Evolutionary conservation across 805 yeast genomes (phyloP).

Genomic region (Saccharomycopsis sp.): DNA sequence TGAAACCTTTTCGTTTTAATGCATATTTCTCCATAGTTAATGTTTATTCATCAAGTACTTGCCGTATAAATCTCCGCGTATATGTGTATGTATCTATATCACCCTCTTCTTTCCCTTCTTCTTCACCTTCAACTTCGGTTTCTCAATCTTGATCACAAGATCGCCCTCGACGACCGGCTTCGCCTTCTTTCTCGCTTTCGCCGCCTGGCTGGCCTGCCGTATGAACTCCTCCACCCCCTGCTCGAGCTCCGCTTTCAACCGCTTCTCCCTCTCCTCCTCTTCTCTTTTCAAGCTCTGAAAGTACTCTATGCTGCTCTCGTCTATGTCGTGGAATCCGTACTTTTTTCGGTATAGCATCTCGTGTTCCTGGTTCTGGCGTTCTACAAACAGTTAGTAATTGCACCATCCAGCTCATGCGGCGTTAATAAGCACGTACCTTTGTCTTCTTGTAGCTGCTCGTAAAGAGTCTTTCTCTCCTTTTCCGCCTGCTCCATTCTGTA

Average conservation of each 20-base stretch:
- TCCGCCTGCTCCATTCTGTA: neutral
- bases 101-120: conserved; percentile 1
- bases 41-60: too few relatives aligned
- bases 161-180: neutral
- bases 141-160: neutral
- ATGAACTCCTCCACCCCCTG: neutral
- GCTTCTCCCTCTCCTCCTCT: neutral
- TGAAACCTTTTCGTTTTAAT: neutral
- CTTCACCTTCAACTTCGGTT: neutral
- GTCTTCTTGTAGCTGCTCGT: neutral
- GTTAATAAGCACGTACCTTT: neutral
- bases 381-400: neutral
- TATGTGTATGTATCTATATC: too few relatives aligned
- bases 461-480: conserved; percentile 2
- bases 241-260: neutral
- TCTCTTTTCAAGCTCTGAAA: neutral
- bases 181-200: neutral
- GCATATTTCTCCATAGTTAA: neutral
- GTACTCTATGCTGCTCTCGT: neutral
- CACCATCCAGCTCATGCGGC: neutral
- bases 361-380: neutral
- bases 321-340: neutral
- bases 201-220: neutral
- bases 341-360: neutral
- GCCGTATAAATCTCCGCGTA: too few relatives aligned